Percentiles rank a stretch among this genome's conserved stretches.
These are phyloP conservation scores for Fulvia fulva DNA, from an alignment of 2,329 filamentous ascomycete species.

Conservation along the genomic window DNA sequence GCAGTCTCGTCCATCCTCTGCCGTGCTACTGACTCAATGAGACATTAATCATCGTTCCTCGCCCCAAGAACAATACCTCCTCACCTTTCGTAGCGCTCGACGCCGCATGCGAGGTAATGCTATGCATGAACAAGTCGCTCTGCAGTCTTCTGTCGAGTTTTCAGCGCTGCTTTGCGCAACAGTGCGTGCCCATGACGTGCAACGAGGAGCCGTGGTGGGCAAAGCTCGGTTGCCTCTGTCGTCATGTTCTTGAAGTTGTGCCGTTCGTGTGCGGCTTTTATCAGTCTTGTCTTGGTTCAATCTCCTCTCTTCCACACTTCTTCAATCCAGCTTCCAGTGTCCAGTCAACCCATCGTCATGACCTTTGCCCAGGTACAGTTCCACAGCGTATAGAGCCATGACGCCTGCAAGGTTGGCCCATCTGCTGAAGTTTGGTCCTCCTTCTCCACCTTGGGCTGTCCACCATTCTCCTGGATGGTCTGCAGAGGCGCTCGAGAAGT, in stretches of 20 bases:
- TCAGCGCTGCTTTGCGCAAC: neutral
- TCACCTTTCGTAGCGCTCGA: neutral
- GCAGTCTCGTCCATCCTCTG: neutral
- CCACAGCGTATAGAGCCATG: slow-evolving; percentile 84
- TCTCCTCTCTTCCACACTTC: neutral
- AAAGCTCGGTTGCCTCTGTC: neutral
- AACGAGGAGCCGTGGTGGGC: neutral
- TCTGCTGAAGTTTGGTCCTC: slow-evolving; percentile 81
- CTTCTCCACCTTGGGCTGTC: slow-evolving; percentile 77
- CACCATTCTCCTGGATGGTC: slow-evolving; percentile 65
- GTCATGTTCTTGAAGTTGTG: neutral
- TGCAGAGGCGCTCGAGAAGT: slow-evolving; percentile 72
- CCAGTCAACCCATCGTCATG: slow-evolving; percentile 70
- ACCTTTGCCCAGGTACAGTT: slow-evolving; percentile 80
- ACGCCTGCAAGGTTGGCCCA: slow-evolving; percentile 91
- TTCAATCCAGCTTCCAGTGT: slow-evolving; percentile 70
- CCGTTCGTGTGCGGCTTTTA: neutral
- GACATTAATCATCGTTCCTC: neutral
- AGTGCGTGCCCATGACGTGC: neutral
- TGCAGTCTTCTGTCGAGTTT: neutral
- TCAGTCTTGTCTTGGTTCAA: neutral
- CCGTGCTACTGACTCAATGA: slow-evolving; percentile 1
- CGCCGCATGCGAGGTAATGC: neutral
- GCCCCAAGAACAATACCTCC: neutral
- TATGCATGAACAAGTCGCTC: neutral